Conservation (phyloP, 148 eudicot genomes). For the Rhododendron ovatum region DNA sequence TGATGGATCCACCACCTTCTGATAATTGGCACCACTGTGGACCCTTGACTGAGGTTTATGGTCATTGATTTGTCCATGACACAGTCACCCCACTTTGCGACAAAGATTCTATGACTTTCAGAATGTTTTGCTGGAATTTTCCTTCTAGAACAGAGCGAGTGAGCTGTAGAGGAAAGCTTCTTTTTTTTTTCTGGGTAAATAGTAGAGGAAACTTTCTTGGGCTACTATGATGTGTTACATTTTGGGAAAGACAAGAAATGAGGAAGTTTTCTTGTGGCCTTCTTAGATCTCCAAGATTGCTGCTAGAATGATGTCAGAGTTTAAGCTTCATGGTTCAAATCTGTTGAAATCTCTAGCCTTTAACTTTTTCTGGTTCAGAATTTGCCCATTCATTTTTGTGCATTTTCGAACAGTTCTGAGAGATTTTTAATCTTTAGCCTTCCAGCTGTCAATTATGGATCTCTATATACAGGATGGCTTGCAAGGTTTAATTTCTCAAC, state of each 20-base stretch:
- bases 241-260: neutral
- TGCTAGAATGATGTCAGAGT: neutral
- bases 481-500: neutral
- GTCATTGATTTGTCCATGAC: neutral
- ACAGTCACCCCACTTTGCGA: neutral
- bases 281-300: neutral
- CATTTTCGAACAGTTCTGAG: neutral
- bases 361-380: neutral
- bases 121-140: neutral
- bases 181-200: neutral
- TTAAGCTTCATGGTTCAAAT: neutral
- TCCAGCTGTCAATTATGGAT: neutral
- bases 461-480: neutral
- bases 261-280: neutral
- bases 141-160: neutral
- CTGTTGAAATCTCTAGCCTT: neutral
- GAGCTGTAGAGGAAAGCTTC: neutral
- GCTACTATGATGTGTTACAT: neutral
- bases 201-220: neutral
- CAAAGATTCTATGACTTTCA: neutral
- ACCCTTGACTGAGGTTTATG: neutral
- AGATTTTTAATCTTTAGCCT: neutral
- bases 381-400: neutral
- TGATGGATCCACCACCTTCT: neutral
- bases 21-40: neutral